phyloP scores from a whole-genome alignment of 768 basidiomycete genomes.

The Agrocybe pediades region DNA sequence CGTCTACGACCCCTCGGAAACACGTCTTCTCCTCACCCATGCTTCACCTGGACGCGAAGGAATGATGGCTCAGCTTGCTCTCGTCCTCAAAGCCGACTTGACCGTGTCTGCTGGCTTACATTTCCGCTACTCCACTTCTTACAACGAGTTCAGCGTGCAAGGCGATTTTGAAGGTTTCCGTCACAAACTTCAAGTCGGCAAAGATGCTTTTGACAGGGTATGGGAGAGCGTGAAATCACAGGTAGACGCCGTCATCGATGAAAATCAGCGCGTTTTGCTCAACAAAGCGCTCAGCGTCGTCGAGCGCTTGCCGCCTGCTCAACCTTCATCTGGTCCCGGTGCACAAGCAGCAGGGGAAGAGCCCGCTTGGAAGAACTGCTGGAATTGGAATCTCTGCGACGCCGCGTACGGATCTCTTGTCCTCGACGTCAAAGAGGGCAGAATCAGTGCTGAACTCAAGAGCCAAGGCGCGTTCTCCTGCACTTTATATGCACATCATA shows the following conservation, averaged over 20 bases:
- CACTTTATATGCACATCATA: background rate
- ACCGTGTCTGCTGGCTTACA: slow-evolving; percentile 94
- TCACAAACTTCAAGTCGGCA: slow-evolving; percentile 74
- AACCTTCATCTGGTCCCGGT: slow-evolving; percentile 46
- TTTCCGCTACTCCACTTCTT: slow-evolving; percentile 94
- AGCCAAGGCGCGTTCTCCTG: slow-evolving; percentile 75
- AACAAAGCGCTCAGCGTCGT: slow-evolving; percentile 88
- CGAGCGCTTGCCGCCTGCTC: slow-evolving; percentile 69
- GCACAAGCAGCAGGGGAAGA: slow-evolving; percentile 73
- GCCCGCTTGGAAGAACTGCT: slow-evolving; percentile 97
- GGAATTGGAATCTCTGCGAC: slow-evolving; percentile 99
- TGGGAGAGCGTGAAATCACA: slow-evolving; percentile 93
- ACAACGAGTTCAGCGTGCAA: slow-evolving; percentile 96
- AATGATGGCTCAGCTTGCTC: slow-evolving; percentile 85
- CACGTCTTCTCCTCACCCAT: slow-evolving; percentile 90
- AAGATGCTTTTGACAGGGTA: slow-evolving; percentile 86
- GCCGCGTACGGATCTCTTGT: slow-evolving; percentile 90
- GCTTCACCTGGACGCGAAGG: slow-evolving; percentile 93
- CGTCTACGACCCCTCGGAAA: slow-evolving; percentile 91
- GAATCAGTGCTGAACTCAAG: slow-evolving; percentile 90
- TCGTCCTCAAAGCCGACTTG: slow-evolving; percentile 91
- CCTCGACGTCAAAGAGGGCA: slow-evolving; percentile 88
- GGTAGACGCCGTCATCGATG: slow-evolving; percentile 90
- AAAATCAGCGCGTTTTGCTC: slow-evolving; percentile 82
- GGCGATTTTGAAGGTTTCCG: slow-evolving; percentile 87